Evolutionary conservation across 2,329 filamentous ascomycete genomes (phyloP).

Genomic region (Stachybotrys echinatus): DNA sequence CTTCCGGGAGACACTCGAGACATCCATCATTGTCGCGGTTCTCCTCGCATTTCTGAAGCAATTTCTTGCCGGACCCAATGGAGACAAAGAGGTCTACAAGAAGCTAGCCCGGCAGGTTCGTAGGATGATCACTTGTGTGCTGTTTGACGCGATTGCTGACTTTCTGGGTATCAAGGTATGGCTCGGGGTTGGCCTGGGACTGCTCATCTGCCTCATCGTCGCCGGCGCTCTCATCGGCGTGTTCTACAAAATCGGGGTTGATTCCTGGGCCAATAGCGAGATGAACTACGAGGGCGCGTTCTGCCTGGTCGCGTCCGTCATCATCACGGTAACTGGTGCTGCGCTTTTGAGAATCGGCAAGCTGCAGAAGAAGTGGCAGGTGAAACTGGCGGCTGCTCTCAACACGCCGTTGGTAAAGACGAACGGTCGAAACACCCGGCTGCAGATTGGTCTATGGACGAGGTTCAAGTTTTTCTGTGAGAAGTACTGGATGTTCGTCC

Average conservation of each 20-base stretch:
- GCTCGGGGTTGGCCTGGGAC: constrained; percentile 38
- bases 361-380: constrained; percentile 79
- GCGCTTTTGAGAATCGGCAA: constrained; percentile 77
- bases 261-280: constrained; percentile 65
- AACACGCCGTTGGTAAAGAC: constrained; percentile 45
- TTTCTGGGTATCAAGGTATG: too few species aligned
- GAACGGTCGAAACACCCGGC: too few species aligned
- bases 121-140: too few species aligned
- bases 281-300: constrained; percentile 81
- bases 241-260: constrained; percentile 62
- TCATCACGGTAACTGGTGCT: constrained; percentile 78
- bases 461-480: constrained; percentile 61
- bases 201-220: constrained; percentile 56
- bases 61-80: too few species aligned
- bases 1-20: too few species aligned
- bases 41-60: too few species aligned
- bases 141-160: too few species aligned
- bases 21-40: too few species aligned
- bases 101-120: too few species aligned
- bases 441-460: too few species aligned
- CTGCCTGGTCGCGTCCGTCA: constrained; percentile 67
- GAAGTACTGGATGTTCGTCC: constrained; percentile 80
- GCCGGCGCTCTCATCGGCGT: constrained; percentile 65
- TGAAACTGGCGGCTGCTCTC: constrained; percentile 70
- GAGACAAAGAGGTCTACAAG: too few species aligned